phyloP scores from a whole-genome alignment of 1,284 basidiomycete genomes.

The Cystobasidium sp. region DNA sequence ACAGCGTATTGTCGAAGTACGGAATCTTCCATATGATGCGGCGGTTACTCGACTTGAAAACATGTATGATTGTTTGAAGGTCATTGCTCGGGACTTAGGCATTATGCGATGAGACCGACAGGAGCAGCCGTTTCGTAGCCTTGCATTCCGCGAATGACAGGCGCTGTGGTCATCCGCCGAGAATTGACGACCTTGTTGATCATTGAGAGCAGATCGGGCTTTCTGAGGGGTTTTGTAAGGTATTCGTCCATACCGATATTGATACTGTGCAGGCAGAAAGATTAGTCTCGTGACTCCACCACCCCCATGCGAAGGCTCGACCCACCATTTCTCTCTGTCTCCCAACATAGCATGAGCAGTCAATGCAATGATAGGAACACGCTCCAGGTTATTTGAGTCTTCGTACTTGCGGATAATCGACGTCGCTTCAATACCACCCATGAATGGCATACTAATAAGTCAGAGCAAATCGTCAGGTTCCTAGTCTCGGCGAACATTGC shows the following conservation, averaged over 20 bases:
- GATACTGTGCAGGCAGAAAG: constrained; percentile 1
- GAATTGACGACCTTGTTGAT: constrained; percentile 50
- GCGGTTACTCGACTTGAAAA: too few relatives aligned
- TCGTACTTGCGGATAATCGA: constrained; percentile 76
- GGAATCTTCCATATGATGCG: too few relatives aligned
- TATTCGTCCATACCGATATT: constrained; percentile 42
- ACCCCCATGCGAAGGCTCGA: neutral
- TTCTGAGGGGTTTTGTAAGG: constrained; percentile 40
- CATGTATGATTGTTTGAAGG: neutral
- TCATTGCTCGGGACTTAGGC: neutral
- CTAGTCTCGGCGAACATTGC: constrained; percentile 68
- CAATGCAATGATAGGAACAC: constrained; percentile 91
- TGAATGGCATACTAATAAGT: constrained; percentile 88
- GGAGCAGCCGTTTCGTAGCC: constrained; percentile 4
- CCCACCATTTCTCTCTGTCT: constrained; percentile 79
- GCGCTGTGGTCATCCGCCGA: constrained; percentile 18
- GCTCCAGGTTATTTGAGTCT: constrained; percentile 69
- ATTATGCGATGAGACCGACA: constrained; percentile 14
- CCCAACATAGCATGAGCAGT: constrained; percentile 76
- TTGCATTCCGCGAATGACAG: constrained; percentile 13
- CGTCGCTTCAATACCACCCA: constrained; percentile 91
- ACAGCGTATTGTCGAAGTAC: too few relatives aligned
- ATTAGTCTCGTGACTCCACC: neutral
- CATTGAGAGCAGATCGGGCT: constrained; percentile 54
- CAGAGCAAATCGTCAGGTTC: neutral